Evolutionary conservation across 2,329 filamentous ascomycete species (phyloP).

Genomic region (Apiospora pterosperma): DNA sequence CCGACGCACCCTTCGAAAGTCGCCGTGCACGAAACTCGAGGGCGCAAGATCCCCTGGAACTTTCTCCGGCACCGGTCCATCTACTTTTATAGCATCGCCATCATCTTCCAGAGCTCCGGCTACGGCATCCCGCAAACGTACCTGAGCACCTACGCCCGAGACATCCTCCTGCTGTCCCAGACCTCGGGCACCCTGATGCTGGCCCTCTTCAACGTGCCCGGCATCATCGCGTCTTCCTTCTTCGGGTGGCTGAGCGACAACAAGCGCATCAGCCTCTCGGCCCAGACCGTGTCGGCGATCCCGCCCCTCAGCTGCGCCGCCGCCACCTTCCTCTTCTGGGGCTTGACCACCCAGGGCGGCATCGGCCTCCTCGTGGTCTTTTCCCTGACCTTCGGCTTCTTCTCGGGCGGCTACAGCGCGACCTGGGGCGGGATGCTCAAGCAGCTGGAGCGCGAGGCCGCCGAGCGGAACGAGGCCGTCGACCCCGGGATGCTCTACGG

Average conservation of each 20-base stretch:
- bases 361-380: conserved; percentile 55
- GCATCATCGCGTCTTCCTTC: conserved; percentile 42
- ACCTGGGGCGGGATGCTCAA: conserved; percentile 45
- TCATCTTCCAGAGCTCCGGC: conserved; percentile 55
- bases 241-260: not conserved
- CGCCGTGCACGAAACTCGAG: conserved; percentile 33
- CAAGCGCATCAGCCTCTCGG: conserved; percentile 19
- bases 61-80: conserved; percentile 56
- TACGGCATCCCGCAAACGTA: conserved; percentile 64
- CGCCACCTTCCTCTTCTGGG: conserved; percentile 61
- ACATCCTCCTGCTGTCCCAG: not conserved
- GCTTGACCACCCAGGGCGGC: conserved; percentile 41
- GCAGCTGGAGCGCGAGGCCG: conserved; percentile 13
- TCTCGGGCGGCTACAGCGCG: conserved; percentile 60
- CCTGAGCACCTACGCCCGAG: conserved; percentile 52
- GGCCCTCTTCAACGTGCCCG: conserved; percentile 55
- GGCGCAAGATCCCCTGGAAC: conserved; percentile 36
- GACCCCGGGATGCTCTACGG: not conserved
- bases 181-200: conserved; percentile 44
- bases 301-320: conserved; percentile 54
- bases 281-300: conserved; percentile 52
- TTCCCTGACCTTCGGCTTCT: conserved; percentile 61
- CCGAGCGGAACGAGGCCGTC: not conserved
- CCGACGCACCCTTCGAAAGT: conserved; percentile 35
- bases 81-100: conserved; percentile 55